Evolutionary conservation across 805 yeast species (phyloP).

Genomic region (Kuraishia capsulata): DNA sequence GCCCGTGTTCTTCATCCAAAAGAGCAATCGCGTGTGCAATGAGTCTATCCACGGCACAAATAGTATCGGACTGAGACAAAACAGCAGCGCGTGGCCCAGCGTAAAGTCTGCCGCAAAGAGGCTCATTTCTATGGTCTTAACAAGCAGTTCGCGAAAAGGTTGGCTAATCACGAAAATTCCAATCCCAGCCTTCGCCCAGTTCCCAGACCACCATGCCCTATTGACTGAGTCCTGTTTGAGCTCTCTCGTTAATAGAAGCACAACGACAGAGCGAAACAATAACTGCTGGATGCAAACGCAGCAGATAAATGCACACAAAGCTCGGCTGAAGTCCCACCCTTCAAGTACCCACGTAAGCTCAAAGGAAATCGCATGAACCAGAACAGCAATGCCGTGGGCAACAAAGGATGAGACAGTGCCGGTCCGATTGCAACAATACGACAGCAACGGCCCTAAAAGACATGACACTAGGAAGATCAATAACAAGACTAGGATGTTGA

Average conservation of each 20-base stretch:
- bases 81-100: slow-evolving; percentile 31
- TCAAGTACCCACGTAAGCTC: slow-evolving; percentile 30
- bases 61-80: slow-evolving; percentile 28
- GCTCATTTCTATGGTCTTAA: slow-evolving; percentile 35
- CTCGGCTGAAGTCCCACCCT: slow-evolving; percentile 29
- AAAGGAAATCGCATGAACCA: slow-evolving; percentile 23
- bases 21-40: slow-evolving; percentile 38
- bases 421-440: slow-evolving; percentile 21
- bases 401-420: slow-evolving; percentile 29
- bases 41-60: slow-evolving; percentile 37
- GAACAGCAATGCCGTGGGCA: slow-evolving; percentile 27
- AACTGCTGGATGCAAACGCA: slow-evolving; percentile 27
- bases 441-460: slow-evolving; percentile 25
- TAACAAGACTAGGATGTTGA: slow-evolving; percentile 25
- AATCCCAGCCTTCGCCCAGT: slow-evolving; percentile 30
- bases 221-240: slow-evolving; percentile 29
- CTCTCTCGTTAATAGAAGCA: slow-evolving; percentile 30
- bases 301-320: slow-evolving; percentile 29
- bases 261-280: slow-evolving; percentile 21
- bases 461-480: slow-evolving; percentile 26
- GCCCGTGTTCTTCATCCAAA: slow-evolving; percentile 36
- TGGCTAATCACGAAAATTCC: slow-evolving; percentile 31
- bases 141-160: slow-evolving; percentile 35
- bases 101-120: slow-evolving; percentile 38
- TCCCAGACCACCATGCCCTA: slow-evolving; percentile 47